phyloP scores from a whole-genome alignment of 2,329 filamentous ascomycete species.

The Aphanocladium album region DNA sequence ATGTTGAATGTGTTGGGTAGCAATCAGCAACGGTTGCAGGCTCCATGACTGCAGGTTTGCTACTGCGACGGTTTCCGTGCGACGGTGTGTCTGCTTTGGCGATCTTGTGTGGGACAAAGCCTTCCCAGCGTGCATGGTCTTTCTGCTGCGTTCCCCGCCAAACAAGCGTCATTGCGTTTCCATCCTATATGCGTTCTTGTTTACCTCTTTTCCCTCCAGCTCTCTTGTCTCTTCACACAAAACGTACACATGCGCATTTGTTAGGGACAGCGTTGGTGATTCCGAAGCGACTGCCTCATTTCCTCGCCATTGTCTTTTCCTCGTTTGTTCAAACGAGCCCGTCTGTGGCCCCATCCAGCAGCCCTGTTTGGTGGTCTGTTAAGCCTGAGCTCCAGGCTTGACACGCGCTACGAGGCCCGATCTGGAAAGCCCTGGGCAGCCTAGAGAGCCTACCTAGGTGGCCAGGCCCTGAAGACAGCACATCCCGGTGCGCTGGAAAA shows the following conservation, averaged over 20 bases:
- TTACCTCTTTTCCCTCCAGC: not conserved
- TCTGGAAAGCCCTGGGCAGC: slow-evolving; percentile 2
- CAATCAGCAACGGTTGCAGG: not conserved
- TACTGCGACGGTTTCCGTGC: not conserved
- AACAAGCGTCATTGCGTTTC: slow-evolving; percentile 2
- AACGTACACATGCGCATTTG: not conserved
- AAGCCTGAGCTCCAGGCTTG: slow-evolving; percentile 5
- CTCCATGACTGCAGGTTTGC: not conserved
- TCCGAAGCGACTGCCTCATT: not conserved
- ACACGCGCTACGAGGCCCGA: slow-evolving; percentile 10
- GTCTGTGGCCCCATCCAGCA: not conserved
- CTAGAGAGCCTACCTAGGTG: not conserved
- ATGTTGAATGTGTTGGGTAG: too few species aligned
- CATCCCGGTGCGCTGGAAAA: not conserved
- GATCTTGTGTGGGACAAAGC: not conserved
- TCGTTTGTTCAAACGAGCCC: not conserved
- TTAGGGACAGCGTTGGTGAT: not conserved
- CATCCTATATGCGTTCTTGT: not conserved
- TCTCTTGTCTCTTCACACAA: not conserved
- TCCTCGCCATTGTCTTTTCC: not conserved
- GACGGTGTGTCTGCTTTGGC: not conserved
- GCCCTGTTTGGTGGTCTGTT: not conserved
- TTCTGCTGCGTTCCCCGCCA: slow-evolving; percentile 1
- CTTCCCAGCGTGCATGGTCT: not conserved
- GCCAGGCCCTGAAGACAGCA: not conserved